Percentiles rank a stretch among this genome's conserved stretches.
Evolutionary conservation across 75 land plant species (phyloP).

Genomic region (Sequoia sempervirens): DNA sequence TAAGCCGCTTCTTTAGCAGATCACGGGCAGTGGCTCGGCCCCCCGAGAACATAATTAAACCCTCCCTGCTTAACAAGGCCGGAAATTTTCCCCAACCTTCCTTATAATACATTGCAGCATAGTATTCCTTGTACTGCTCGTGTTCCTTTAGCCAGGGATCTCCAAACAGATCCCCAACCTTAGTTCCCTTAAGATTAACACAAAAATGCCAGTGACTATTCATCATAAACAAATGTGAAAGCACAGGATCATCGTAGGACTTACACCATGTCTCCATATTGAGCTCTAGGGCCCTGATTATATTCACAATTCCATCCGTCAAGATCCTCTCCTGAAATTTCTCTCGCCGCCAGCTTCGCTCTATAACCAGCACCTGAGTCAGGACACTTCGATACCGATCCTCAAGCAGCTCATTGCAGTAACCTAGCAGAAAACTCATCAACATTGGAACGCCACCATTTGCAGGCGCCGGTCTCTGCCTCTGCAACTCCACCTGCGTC

Average conservation of each 20-base stretch:
- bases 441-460: constrained; percentile 65
- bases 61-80: constrained; percentile 47
- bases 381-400: constrained; percentile 54
- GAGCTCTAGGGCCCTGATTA: constrained; percentile 49
- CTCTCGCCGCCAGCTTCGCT: constrained; percentile 52
- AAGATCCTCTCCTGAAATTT: constrained; percentile 40
- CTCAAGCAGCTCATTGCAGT: constrained; percentile 49
- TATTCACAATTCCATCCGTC: constrained; percentile 25
- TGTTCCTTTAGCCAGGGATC: constrained; percentile 58
- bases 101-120: constrained; percentile 35
- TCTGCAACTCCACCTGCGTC: constrained; percentile 49
- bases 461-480: constrained; percentile 36
- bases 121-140: constrained; percentile 41
- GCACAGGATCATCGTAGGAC: constrained; percentile 28
- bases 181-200: constrained; percentile 36
- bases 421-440: constrained; percentile 57
- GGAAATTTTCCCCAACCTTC: constrained; percentile 71
- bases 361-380: constrained; percentile 55
- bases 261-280: constrained; percentile 58
- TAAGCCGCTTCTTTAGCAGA: constrained; percentile 62
- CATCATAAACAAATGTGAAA: constrained; percentile 60
- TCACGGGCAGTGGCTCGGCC: constrained; percentile 77
- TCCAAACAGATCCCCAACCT: constrained; percentile 62
- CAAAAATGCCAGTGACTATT: constrained; percentile 62
- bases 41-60: constrained; percentile 44